A percentile compares a stretch with the other conserved stretches of the same genome.
These are phyloP conservation scores for Colletotrichum gigasporum DNA, from an alignment of 2,329 filamentous ascomycete genomes.

Conservation along the genomic window DNA sequence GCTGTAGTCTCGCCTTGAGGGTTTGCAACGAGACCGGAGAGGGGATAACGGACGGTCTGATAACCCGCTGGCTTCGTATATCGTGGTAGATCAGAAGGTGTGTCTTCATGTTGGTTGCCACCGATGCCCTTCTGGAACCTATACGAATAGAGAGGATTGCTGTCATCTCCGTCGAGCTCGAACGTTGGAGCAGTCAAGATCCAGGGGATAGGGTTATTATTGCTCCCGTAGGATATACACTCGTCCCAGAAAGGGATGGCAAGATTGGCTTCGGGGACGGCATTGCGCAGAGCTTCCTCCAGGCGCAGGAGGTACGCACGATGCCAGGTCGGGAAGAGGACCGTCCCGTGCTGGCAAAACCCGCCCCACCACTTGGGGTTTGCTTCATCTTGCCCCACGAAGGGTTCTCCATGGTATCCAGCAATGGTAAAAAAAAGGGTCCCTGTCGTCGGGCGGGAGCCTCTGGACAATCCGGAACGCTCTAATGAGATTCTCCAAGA, in stretches of 20 bases:
- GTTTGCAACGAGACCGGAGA: slow-evolving; percentile 37
- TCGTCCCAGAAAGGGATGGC: slow-evolving; percentile 38
- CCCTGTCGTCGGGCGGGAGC: slow-evolving; percentile 18
- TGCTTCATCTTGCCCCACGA: slow-evolving; percentile 33
- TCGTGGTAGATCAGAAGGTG: background rate
- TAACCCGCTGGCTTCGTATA: slow-evolving; percentile 35
- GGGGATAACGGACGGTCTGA: slow-evolving; percentile 37
- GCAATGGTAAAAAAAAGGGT: slow-evolving; percentile 40
- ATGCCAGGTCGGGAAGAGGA: slow-evolving; percentile 42
- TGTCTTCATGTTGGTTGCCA: slow-evolving; percentile 9
- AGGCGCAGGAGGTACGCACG: slow-evolving; percentile 38
- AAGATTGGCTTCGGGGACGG: slow-evolving; percentile 16
- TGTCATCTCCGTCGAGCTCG: background rate
- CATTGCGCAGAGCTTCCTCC: slow-evolving; percentile 35
- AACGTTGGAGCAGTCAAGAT: background rate
- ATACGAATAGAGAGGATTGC: slow-evolving; percentile 39
- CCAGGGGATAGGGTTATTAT: background rate
- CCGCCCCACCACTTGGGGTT: slow-evolving; percentile 39
- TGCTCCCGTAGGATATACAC: background rate
- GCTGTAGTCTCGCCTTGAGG: background rate
- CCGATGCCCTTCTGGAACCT: slow-evolving; percentile 32
- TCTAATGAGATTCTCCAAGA: background rate
- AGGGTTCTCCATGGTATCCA: slow-evolving; percentile 40
- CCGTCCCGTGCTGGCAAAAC: slow-evolving; percentile 42
- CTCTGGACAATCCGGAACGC: slow-evolving; percentile 7